Percentiles rank a stretch among this genome's conserved stretches.
Conservation (phyloP, 495 filamentous ascomycete species). For the Penicillium bovifimosum region DNA sequence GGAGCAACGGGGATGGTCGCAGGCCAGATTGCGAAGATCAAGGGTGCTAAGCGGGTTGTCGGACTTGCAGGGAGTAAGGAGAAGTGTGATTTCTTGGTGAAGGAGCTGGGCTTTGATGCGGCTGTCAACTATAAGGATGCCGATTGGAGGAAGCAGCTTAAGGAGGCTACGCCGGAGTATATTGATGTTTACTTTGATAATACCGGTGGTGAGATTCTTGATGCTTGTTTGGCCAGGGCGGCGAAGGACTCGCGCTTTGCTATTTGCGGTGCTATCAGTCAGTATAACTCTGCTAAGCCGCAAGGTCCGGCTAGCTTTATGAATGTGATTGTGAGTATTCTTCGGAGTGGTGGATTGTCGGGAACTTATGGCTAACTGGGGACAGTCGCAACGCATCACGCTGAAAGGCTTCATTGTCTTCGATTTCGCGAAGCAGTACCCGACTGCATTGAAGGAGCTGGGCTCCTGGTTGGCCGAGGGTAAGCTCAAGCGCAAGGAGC, state of each 20-base stretch:
- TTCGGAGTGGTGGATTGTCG: not conserved
- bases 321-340: slow-evolving; percentile 43
- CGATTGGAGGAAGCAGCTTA: slow-evolving; percentile 48
- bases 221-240: slow-evolving; percentile 44
- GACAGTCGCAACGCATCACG: slow-evolving; percentile 43
- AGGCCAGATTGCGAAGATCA: slow-evolving; percentile 63
- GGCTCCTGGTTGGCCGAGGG: slow-evolving; percentile 47
- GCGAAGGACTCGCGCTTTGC: slow-evolving; percentile 45
- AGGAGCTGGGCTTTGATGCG: slow-evolving; percentile 45
- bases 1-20: slow-evolving; percentile 65
- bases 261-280: slow-evolving; percentile 50
- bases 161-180: slow-evolving; percentile 41
- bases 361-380: slow-evolving; percentile 15
- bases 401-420: slow-evolving; percentile 56
- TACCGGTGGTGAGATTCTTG: slow-evolving; percentile 51
- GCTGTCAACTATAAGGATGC: slow-evolving; percentile 53
- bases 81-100: slow-evolving; percentile 45
- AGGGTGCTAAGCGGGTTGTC: slow-evolving; percentile 49
- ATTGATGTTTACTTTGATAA: slow-evolving; percentile 58
- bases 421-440: slow-evolving; percentile 45
- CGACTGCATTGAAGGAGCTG: slow-evolving; percentile 41
- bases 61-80: slow-evolving; percentile 47
- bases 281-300: slow-evolving; percentile 47
- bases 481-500: slow-evolving; percentile 52
- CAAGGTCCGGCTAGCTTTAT: slow-evolving; percentile 45